phyloP scores from a whole-genome alignment of 495 filamentous ascomycete genomes.

The Penicillium argentinense region DNA sequence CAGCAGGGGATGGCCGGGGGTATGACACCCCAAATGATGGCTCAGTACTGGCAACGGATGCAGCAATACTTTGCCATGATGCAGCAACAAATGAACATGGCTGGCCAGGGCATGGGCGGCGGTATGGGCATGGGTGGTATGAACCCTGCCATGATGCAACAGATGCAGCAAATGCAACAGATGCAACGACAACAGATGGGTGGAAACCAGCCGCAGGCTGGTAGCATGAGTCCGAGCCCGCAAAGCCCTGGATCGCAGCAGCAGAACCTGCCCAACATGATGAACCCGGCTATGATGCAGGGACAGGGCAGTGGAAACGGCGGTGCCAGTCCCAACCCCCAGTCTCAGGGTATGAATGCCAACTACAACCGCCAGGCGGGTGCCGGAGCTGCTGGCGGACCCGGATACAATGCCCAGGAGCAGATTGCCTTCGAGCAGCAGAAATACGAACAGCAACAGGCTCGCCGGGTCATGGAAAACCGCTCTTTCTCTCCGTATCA shows the following conservation, averaged over 20 bases:
- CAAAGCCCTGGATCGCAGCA: constrained; percentile 42
- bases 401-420: constrained; percentile 69
- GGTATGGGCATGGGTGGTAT: constrained; percentile 67
- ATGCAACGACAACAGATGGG: constrained; percentile 57
- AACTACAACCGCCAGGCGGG: neutral
- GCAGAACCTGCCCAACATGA: constrained; percentile 44
- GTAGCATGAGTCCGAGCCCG: constrained; percentile 48
- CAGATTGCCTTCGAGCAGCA: constrained; percentile 84
- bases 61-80: constrained; percentile 94
- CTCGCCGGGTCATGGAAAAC: constrained; percentile 43
- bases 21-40: constrained; percentile 96
- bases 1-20: constrained; percentile 51
- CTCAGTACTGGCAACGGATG: constrained; percentile 96
- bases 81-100: constrained; percentile 71
- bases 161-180: constrained; percentile 73
- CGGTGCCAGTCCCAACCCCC: constrained; percentile 6
- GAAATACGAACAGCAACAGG: constrained; percentile 78
- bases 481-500: constrained; percentile 51
- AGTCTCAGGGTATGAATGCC: no score
- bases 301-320: constrained; percentile 50
- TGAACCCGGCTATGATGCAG: constrained; percentile 73
- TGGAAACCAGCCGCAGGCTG: constrained; percentile 44
- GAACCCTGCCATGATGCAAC: constrained; percentile 81
- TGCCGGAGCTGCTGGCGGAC: constrained; percentile 35
- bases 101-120: constrained; percentile 42